Evolutionary conservation across 345 rosid genomes (phyloP), one percentile per base, ranked within the genome.

Genomic region (Eucalyptus lansdowneana): DNA sequence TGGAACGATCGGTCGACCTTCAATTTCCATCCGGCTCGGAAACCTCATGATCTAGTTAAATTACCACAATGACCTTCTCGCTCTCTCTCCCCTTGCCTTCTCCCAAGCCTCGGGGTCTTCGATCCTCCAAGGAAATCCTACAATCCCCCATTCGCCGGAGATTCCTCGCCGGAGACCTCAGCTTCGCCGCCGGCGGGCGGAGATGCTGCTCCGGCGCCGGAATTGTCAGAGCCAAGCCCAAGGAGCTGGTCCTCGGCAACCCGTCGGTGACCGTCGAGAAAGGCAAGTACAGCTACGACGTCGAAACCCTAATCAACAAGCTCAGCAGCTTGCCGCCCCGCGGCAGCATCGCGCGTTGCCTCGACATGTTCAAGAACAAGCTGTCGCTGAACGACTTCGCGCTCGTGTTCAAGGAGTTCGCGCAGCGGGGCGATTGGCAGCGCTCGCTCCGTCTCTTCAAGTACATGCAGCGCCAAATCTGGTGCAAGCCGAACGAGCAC

Each of bases 401-500:
- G n/a, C 89, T 95, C 87, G 99, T 96, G 31, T 98, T 96, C 94
- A 97, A 95, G 89, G 99, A 98, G 91, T 98, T 98, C 91, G 98
- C 99, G 2, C 96, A 91, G 51, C 97, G 99, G 21, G 97, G 97
- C 8, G 99, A 98, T 89, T 98, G 99, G 99, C 98, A 98, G 92
- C 94, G 98, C 31, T 96, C 98, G 14, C 97, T 98, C 58, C 94
- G 98, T 22, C 94, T 98, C 47, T 98, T 98, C 94, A 98, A 98
- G 92, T 96, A 98, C 87, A 98, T 96, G 98, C 99, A 98, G 92
- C 94, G 99, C 22, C 99, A 97, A 93, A 96, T 97, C 44, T 98
- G 99, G 99, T 98, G 99, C 89, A 97, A 98, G 91, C 99, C 99
- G 0, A 96, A 94, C 90, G 99, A 97, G 89, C 99, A 98, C n/a